Base-by-base conservation (phyloP, 208 protist species). In the Leishmania arabica region DNA sequence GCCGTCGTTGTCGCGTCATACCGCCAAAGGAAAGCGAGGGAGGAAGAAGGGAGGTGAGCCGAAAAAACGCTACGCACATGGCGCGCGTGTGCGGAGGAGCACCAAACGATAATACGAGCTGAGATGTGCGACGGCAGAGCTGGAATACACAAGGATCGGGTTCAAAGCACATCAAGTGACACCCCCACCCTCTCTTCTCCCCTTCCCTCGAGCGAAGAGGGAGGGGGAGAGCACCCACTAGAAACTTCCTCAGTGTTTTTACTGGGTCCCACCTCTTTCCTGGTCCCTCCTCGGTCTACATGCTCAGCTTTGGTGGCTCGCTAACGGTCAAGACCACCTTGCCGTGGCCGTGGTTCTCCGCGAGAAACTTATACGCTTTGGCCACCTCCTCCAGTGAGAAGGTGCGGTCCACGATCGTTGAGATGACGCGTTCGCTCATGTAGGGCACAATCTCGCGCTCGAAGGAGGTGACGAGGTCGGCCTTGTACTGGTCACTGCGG, bases 321-420 rank as follows among this genome's bases (percentile, higher is more conserved):
- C 47, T 60, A 34, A 75, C 17, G 7, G 83, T 89, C 47, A 96
- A 80, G 27, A 96, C 84, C 40, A 94, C 74, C 83, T 96, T 96
- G 21, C 93, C 93, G 24, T 77, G 81, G n/a, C 79, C 83, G 31
- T 83, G 78, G 81, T 90, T 91, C 42, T 79, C 82, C 80, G 93
- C 89, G 24, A 96, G 54, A 47, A 85, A 76, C n/a, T 34, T 75
- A 78, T 96, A 90, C 21, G 90, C 93, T 15, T 71, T 58, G 1
- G 85, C 85, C 0, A 90, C 93, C 42, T 94, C 86, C 42, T 94
- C 90, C 13, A 96, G 40, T 24, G 87, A n/a, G 69, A 91, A 93
- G 31, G 87, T 89, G 21, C 75, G 58, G 72, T 86, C 90, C 40
- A 90, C 81, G 17, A 92, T 79, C 0, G 93, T 83, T 2, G 80